A percentile compares a stretch with the other conserved stretches of the same genome.
Conservation (phyloP, 768 basidiomycete genomes). For the Coprinopsis cinerea region DNA sequence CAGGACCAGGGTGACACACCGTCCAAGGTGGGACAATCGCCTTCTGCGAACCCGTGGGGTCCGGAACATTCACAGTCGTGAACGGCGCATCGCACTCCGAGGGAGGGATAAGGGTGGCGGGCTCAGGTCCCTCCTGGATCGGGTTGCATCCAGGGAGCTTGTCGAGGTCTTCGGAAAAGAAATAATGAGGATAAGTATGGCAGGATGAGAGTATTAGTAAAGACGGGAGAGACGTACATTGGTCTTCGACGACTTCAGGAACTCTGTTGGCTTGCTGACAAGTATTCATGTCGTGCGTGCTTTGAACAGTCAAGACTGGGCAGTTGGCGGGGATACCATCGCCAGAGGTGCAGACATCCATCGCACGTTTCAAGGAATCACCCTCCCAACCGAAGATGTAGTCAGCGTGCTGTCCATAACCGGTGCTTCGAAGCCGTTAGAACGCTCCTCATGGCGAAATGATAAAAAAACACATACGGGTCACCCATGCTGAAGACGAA, state of each 20-base stretch:
- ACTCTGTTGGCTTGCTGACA: conserved; percentile 2
- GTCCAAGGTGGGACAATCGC: conserved; percentile 6
- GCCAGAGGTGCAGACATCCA: conserved; percentile 5
- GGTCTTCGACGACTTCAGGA: neutral
- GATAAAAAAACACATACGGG: conserved; percentile 6
- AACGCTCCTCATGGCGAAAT: neutral
- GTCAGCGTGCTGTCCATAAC: conserved; percentile 10
- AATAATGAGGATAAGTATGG: too few species aligned
- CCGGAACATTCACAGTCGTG: neutral
- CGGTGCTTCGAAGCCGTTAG: neutral
- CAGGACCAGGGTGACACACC: conserved; percentile 1
- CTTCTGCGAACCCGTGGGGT: conserved; percentile 14
- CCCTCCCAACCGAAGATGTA: conserved; percentile 12
- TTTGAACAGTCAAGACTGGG: conserved; percentile 6
- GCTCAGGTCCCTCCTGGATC: neutral
- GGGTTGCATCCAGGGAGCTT: conserved; percentile 7
- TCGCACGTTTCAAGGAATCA: conserved; percentile 8
- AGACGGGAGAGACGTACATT: conserved; percentile 3
- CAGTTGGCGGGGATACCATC: conserved; percentile 8
- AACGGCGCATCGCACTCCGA: neutral
- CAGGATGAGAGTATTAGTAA: neutral
- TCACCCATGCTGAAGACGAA: conserved; percentile 15
- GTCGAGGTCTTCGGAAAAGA: neutral
- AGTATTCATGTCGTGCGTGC: conserved; percentile 3
- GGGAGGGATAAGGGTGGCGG: neutral